Evolutionary conservation across 306 rosid genomes (phyloP).

Genomic region (Lablab purpureus): DNA sequence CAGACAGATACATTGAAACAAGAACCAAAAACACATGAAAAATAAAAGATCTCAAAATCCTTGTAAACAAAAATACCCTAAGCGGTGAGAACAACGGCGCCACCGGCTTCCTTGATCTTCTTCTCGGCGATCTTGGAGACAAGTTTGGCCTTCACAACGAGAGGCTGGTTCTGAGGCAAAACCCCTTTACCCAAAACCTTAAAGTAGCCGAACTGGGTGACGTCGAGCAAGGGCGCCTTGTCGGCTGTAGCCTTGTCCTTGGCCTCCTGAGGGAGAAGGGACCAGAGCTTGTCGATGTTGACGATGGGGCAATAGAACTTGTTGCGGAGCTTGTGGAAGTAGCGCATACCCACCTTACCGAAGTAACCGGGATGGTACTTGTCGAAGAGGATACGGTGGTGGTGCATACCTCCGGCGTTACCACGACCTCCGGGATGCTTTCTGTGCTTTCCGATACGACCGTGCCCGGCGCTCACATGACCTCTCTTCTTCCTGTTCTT

Average conservation of each 20-base stretch:
- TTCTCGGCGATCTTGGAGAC: slow-evolving; percentile 78
- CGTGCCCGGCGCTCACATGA: slow-evolving; percentile 86
- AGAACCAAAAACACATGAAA: background rate
- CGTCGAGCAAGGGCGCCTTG: slow-evolving; percentile 67
- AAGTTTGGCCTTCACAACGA: slow-evolving; percentile 79
- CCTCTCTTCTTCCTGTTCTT: slow-evolving; percentile 90
- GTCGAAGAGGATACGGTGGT: slow-evolving; percentile 85
- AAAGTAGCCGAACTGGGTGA: slow-evolving; percentile 70
- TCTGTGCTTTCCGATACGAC: slow-evolving; percentile 78
- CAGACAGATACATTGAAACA: background rate
- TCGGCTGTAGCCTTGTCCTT: slow-evolving; percentile 69
- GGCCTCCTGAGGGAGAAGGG: slow-evolving; percentile 64
- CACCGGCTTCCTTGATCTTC: slow-evolving; percentile 85
- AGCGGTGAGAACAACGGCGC: slow-evolving; percentile 80
- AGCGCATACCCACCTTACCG: slow-evolving; percentile 84
- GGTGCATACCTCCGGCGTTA: slow-evolving; percentile 90
- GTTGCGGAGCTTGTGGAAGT: slow-evolving; percentile 81
- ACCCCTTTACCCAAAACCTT: slow-evolving; percentile 83
- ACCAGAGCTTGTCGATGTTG: slow-evolving; percentile 84
- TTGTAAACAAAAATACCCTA: slow-evolving; percentile 17
- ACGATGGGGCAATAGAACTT: slow-evolving; percentile 72
- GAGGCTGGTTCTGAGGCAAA: slow-evolving; percentile 66
- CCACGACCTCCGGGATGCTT: slow-evolving; percentile 87
- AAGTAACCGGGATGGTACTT: slow-evolving; percentile 85
- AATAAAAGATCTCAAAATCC: slow-evolving; percentile 7